Evolutionary conservation across 257 asterid genomes (phyloP).

Genomic region (Solanum clarkiae): DNA sequence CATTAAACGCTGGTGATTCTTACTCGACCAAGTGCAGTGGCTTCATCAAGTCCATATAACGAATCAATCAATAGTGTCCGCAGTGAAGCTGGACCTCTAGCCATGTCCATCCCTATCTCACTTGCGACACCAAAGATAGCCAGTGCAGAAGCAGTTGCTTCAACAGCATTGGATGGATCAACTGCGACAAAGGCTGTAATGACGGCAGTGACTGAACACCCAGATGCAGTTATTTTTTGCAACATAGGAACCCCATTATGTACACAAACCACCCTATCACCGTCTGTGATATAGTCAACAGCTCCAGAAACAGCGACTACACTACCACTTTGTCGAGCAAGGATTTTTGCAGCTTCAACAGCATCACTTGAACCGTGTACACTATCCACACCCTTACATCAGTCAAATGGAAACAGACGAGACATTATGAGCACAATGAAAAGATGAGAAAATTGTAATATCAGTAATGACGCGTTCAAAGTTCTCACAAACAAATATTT

Average conservation of each 20-base stretch:
- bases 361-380: conserved; percentile 56
- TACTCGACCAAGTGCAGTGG: conserved; percentile 20
- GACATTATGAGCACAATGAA: background rate
- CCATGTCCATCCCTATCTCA: conserved; percentile 49
- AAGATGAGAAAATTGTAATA: background rate
- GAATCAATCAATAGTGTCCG: conserved; percentile 62
- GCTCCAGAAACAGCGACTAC: conserved; percentile 82
- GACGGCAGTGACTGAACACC: conserved; percentile 82
- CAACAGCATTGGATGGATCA: conserved; percentile 46
- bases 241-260: conserved; percentile 72
- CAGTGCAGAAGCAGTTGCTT: conserved; percentile 75
- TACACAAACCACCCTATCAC: conserved; percentile 46
- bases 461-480: background rate
- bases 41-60: conserved; percentile 42
- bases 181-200: conserved; percentile 72
- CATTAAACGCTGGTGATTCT: conserved; percentile 25
- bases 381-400: conserved; percentile 75
- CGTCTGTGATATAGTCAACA: conserved; percentile 66
- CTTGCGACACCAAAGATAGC: conserved; percentile 74
- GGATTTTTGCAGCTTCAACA: conserved; percentile 61
- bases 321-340: conserved; percentile 46
- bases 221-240: conserved; percentile 87
- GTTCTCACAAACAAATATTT: background rate
- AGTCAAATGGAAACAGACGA: background rate
- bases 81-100: conserved; percentile 76